Percentiles rank a stretch among this genome's conserved stretches.
phyloP scores from a whole-genome alignment of 2,329 filamentous ascomycete species.

The Scedosporium dehoogii region DNA sequence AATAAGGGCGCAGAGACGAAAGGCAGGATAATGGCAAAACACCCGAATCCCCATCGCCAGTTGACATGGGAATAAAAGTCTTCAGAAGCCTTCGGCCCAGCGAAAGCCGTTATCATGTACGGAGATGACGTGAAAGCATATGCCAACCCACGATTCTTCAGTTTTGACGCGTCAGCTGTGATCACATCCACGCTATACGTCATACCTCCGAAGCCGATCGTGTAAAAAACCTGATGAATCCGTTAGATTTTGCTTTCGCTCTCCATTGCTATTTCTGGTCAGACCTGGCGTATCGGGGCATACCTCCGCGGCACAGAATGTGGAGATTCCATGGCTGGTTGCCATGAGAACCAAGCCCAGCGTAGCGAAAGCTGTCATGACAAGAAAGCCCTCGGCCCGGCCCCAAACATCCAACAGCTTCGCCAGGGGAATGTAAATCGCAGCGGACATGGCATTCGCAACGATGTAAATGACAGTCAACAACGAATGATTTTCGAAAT shows the following conservation, averaged over 20 bases:
- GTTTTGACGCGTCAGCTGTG: slow-evolving; percentile 55
- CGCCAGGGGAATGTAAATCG: slow-evolving; percentile 49
- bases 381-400: slow-evolving; percentile 46
- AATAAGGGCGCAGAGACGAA: slow-evolving; percentile 53
- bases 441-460: slow-evolving; percentile 41
- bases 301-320: slow-evolving; percentile 38
- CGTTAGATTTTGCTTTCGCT: background rate
- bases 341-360: slow-evolving; percentile 56
- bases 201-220: slow-evolving; percentile 51
- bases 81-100: slow-evolving; percentile 24
- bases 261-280: background rate
- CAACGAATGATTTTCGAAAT: slow-evolving; percentile 42
- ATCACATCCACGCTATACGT: slow-evolving; percentile 54
- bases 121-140: slow-evolving; percentile 39
- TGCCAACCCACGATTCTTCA: slow-evolving; percentile 50
- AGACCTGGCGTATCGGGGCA: background rate
- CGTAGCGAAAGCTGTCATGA: slow-evolving; percentile 38
- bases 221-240: slow-evolving; percentile 48
- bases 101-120: slow-evolving; percentile 25
- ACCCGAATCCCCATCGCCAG: slow-evolving; percentile 40
- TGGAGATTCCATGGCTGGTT: slow-evolving; percentile 34
- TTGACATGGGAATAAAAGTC: slow-evolving; percentile 18
- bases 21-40: slow-evolving; percentile 53
- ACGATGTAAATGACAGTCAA: slow-evolving; percentile 44
- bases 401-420: slow-evolving; percentile 56